Evolutionary conservation across 1,284 basidiomycete genomes (phyloP).

Genomic region (Irpex sp.): DNA sequence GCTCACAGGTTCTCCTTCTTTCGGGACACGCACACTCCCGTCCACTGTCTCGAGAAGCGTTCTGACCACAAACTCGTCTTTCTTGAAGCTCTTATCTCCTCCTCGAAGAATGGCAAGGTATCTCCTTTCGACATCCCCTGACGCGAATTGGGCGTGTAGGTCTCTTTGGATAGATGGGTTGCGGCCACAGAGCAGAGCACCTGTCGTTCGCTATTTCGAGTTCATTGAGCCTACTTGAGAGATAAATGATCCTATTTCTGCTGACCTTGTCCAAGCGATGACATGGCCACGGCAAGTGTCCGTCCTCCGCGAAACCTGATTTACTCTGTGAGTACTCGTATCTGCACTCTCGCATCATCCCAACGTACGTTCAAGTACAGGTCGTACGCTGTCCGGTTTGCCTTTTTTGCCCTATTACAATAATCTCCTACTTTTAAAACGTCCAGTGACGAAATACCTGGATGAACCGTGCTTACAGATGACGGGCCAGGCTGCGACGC

Average conservation of each 20-base stretch:
- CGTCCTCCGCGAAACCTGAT: not conserved
- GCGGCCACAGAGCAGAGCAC: constrained; percentile 54
- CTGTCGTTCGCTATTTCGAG: constrained; percentile 55
- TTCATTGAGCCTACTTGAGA: not conserved
- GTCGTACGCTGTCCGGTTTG: not conserved
- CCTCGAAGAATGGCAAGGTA: constrained; percentile 68
- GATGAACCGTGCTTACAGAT: not conserved
- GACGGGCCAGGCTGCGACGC: not conserved
- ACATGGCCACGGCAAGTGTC: not conserved
- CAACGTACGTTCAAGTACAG: not conserved
- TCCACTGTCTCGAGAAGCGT: constrained; percentile 34
- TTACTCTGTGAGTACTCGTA: not conserved
- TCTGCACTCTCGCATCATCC: not conserved
- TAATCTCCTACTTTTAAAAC: not conserved
- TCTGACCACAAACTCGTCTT: constrained; percentile 43
- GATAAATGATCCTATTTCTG: constrained; percentile 16
- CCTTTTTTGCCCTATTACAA: not conserved
- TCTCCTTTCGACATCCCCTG: constrained; percentile 47
- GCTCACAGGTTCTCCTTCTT: not conserved
- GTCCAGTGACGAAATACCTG: no score
- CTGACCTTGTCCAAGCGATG: constrained; percentile 66
- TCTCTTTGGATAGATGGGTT: constrained; percentile 41
- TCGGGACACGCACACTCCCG: constrained; percentile 39
- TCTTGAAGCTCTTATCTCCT: constrained; percentile 41
- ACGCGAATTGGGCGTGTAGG: constrained; percentile 51